Conservation (phyloP, 805 yeast species). For the Candida gorgasii region DNA sequence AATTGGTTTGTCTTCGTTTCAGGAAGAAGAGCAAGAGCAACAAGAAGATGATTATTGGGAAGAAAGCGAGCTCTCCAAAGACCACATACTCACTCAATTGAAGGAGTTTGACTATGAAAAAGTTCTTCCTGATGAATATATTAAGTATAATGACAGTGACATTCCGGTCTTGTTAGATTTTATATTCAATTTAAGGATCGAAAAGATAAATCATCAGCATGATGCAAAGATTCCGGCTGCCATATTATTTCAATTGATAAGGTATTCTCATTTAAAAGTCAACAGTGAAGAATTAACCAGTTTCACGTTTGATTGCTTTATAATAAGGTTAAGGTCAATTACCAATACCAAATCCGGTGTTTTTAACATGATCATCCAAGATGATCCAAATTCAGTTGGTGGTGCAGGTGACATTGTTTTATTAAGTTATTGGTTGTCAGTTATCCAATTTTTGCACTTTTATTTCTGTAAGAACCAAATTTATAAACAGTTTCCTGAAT, state of each 20-base stretch:
- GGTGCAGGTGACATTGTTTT: slow-evolving; percentile 64
- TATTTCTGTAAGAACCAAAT: slow-evolving; percentile 68
- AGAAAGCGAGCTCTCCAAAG: slow-evolving; percentile 32
- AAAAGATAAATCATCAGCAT: slow-evolving; percentile 38
- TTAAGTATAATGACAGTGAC: slow-evolving; percentile 60
- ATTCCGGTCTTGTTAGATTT: slow-evolving; percentile 52
- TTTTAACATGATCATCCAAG: slow-evolving; percentile 40
- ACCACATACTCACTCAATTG: slow-evolving; percentile 27
- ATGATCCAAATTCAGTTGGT: slow-evolving; percentile 25
- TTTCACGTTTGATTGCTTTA: slow-evolving; percentile 58
- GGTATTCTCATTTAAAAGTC: slow-evolving; percentile 63
- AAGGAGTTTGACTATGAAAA: slow-evolving; percentile 57
- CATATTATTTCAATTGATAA: slow-evolving; percentile 64
- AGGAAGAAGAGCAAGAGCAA: slow-evolving; percentile 15
- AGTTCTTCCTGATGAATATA: slow-evolving; percentile 56
- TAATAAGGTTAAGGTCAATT: slow-evolving; percentile 60
- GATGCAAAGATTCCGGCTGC: slow-evolving; percentile 66
- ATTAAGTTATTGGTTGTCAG: slow-evolving; percentile 87
- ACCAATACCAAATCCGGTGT: slow-evolving; percentile 64
- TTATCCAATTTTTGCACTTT: slow-evolving; percentile 72
- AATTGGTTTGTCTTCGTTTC: slow-evolving; percentile 21
- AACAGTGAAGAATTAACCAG: slow-evolving; percentile 58
- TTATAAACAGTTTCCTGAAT: slow-evolving; percentile 53
- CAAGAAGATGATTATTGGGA: slow-evolving; percentile 17
- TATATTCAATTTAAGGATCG: slow-evolving; percentile 46